These are phyloP conservation scores for Veloporphyrellus conicus DNA, from an alignment of 1,284 basidiomycete species.

Conservation along the genomic window DNA sequence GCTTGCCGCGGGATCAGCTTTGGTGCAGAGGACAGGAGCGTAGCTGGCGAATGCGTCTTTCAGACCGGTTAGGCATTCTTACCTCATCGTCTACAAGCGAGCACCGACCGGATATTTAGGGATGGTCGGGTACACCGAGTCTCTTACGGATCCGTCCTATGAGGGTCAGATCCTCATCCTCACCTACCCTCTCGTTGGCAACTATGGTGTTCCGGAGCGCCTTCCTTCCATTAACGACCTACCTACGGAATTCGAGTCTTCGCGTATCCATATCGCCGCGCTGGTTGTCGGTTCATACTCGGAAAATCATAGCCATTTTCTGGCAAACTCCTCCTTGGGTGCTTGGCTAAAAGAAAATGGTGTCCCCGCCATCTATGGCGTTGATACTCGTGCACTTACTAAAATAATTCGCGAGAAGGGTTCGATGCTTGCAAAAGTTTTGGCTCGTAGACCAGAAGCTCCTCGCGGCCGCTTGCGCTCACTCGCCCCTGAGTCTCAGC, in stretches of 20 bases:
- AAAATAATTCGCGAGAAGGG: slow-evolving; percentile 96
- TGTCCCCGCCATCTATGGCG: slow-evolving; percentile 92
- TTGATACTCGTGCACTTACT: slow-evolving; percentile 96
- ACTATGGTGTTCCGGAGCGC: slow-evolving; percentile 95
- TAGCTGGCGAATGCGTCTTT: slow-evolving; percentile 98
- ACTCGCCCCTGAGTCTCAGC: slow-evolving; percentile 35
- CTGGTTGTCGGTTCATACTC: slow-evolving; percentile 94
- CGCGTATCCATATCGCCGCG: slow-evolving; percentile 88
- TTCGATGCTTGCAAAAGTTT: slow-evolving; percentile 82
- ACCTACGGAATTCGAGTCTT: slow-evolving; percentile 88
- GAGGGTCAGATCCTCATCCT: slow-evolving; percentile 97
- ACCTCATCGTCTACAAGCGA: slow-evolving; percentile 8
- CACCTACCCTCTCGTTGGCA: slow-evolving; percentile 95
- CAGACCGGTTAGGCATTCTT: slow-evolving; percentile 79
- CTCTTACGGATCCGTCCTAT: slow-evolving; percentile 97
- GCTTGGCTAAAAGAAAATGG: slow-evolving; percentile 95
- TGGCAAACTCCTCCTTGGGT: slow-evolving; percentile 84
- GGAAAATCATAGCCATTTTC: slow-evolving; percentile 92
- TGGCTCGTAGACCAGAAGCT: slow-evolving; percentile 54
- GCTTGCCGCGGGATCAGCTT: slow-evolving; percentile 90
- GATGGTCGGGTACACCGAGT: slow-evolving; percentile 99
- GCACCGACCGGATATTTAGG: slow-evolving; percentile 47
- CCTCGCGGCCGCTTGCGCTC: slow-evolving; percentile 35
- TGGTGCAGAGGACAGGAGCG: slow-evolving; percentile 86
- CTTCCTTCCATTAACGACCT: slow-evolving; percentile 53